Base-by-base conservation (phyloP, 2,329 filamentous ascomycete genomes). In the Ramichloridium luteum region DNA sequence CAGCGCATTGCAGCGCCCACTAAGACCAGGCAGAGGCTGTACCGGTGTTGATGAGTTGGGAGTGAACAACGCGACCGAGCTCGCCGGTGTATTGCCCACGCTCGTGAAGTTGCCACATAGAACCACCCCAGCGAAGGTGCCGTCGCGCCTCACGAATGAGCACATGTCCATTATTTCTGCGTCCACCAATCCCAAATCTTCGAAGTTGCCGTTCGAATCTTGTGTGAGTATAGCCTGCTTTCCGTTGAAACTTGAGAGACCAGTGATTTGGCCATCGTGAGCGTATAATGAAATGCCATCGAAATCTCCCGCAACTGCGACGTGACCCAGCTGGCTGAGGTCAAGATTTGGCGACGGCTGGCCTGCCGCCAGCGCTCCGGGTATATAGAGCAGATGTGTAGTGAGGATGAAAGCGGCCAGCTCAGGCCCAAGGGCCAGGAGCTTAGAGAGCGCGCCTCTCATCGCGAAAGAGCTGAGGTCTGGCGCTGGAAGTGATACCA, bases 21-120 rank as follows among this genome's bases (percentile, higher is more conserved):
- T 74, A 13, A 98, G 65, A 27, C 86, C 88, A n/a, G 72, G 59
- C 23, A 94, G 59, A n/a, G 84, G 68, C 2, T 73, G 79, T 30
- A 94, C 67, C 22, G 70, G 58, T 27, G 73, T 73, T n/a, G 20
- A 8, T 4, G 74, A 78, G 41, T 74, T 72, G 3, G 81, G 74
- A 53, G 94, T 74, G 60, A 86, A 85, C 28, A 92, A 56, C 14
- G 86, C 90, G 35, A 92, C 73, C 27, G 81, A 82, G 32, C 75
- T 75, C 2, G 85, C 83, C 50, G 81, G 63, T 35, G 78, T 68
- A 36, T 76, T 76, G 37, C 77, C 82, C 40, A 98, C 62, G 55
- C 83, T 92, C 17, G 90, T 96, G 54, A 98, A 98, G 61, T 96
- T 96, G 28, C 90, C 90, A 34, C 81, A 90, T 11, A 98, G 70